Evolutionary conservation across 2,329 filamentous ascomycete species (phyloP).

Genomic region (Epichloe uncinata): DNA sequence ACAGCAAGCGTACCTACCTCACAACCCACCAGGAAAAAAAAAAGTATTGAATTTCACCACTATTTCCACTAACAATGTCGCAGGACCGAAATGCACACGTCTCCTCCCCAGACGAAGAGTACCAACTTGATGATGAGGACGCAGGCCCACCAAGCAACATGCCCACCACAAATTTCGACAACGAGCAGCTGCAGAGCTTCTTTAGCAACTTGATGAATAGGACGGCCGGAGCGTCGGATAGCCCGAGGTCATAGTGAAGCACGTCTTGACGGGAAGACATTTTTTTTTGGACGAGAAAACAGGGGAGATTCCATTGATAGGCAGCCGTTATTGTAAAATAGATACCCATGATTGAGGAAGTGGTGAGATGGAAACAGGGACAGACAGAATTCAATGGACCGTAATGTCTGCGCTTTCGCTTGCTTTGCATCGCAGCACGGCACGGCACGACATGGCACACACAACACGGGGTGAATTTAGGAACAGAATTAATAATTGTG

Average conservation of each 20-base stretch:
- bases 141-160: slow-evolving; percentile 27
- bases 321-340: slow-evolving; percentile 22
- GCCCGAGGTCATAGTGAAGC: slow-evolving; percentile 7
- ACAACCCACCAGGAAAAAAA: not conserved
- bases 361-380: too few species aligned
- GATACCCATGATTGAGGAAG: slow-evolving; percentile 24
- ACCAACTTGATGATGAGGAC: slow-evolving; percentile 21
- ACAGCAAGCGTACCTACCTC: not conserved
- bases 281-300: not conserved
- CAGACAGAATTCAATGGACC: too few species aligned
- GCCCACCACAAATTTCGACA: slow-evolving; percentile 31
- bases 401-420: too few species aligned
- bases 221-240: slow-evolving; percentile 20
- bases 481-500: not conserved
- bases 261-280: not conserved
- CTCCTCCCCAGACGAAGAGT: slow-evolving; percentile 25
- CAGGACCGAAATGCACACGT: slow-evolving; percentile 45
- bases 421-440: too few species aligned
- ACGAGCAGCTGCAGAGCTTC: slow-evolving; percentile 45
- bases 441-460: too few species aligned
- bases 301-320: not conserved
- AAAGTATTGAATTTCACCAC: too few species aligned
- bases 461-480: too few species aligned
- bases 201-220: slow-evolving; percentile 47
- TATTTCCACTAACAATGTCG: slow-evolving; percentile 10